Base-by-base conservation (phyloP, 352 stramenopile genomes). In the Globisporangium iwayamae region DNA sequence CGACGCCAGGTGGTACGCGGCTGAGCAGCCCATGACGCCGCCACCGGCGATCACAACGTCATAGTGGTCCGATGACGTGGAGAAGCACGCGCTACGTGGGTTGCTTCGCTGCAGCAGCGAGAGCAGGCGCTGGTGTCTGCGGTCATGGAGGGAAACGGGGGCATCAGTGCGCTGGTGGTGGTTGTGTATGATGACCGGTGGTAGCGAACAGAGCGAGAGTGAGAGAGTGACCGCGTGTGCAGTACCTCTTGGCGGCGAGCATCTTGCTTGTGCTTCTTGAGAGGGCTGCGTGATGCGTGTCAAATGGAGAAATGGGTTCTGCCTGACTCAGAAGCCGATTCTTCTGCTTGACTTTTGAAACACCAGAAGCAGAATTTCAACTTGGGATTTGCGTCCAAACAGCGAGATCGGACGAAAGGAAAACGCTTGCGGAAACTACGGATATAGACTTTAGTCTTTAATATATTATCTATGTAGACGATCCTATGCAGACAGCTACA, bases 1-100 rank as follows among this genome's bases (percentile, higher is more conserved):
- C 22, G 70, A 63, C n/a, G 81, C 79, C 53, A 95, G 68, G 61
- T 95, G 86, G 66, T 92, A 95, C n/a, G 86, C 86, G 0, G 82
- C 84, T n/a, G 86, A 95, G 71, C 82, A 91, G 57, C 86, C 86
- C 83, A 95, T 92, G 72, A 93, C 86, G 13, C 86, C 81, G 45
- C 84, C 86, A 20, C 86, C 86, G 22, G 81, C 76, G 54, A 95
- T 84, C 41, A 93, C 74, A 47, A 95, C 84, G 63, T 95, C 86
- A 52, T 91, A 93, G 63, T 83, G 56, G 11, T 60, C 41, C 28
- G 7, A 16, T 20, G 56, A 45, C 5, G 56, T 30, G 3, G 56
- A 55, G 43, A 60, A 64, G 13, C 32, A 20, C 47, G 53, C 39
- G 11, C 22, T 64, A 10, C 32, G 14, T 9, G 38, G 38, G 4